Evolutionary conservation across 495 filamentous ascomycete genomes (phyloP), one percentile per base, ranked within the genome.

Genomic region (Aspergillus campestris): DNA sequence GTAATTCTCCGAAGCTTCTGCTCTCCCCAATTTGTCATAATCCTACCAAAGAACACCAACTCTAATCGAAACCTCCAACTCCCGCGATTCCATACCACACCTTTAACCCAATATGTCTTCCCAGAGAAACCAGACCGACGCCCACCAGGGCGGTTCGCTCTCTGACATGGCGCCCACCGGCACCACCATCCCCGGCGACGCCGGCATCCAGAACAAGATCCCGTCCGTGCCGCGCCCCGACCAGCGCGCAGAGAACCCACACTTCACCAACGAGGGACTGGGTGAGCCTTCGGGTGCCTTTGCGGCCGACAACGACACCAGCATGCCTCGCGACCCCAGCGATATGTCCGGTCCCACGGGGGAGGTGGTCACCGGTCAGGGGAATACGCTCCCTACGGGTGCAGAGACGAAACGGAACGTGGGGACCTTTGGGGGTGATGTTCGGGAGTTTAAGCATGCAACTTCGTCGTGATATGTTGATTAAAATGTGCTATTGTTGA

Each of bases 221-320:
- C 73, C 77, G 18, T 80, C 79, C 9, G 71, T 76, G 9, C 72
- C 78, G 13, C 74, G 73, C 10, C 77, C 73, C 0, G 68, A 76
- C 50, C 76, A 81, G 44, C 54, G 53, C 36, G 36, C 59, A 45
- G 58, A 66, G 15, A 48, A 69, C 45, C 35, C 31, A 29, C 37
- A 38, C 31, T 67, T 55, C 44, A 51, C 59, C 47, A 60, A 66
- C 47, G 43, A 54, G 3, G 65, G 64, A 27, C 30, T 65, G 29
- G 62, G 51, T 0, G 36, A 59, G 40, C 59, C 71, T 0, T 59
- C 62, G 13, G 47, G 62, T 3, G 70, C 69, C 7, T 57, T 57
- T n/a, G 74, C 71, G 0, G 73, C 67, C 1, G 74, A 77, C 48
- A 80, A 81, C 42, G 58, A 64, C 12, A 70, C 59, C 18, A 73